Conservation (phyloP, 768 basidiomycete species). For the Mycena rebaudengoi region DNA sequence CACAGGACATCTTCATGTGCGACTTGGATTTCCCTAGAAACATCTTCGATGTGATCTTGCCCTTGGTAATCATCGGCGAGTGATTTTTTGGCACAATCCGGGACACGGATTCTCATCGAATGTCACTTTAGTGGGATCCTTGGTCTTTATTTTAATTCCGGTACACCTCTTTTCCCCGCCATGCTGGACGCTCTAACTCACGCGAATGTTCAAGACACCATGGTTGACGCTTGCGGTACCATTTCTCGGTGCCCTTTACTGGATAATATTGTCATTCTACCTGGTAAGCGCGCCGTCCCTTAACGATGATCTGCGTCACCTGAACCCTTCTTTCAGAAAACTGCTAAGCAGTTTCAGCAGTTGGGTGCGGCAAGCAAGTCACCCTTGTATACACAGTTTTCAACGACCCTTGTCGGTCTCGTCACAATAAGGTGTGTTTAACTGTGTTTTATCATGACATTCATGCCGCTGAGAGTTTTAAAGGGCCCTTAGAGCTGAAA, state of each 20-base stretch:
- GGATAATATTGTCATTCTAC: conserved; percentile 15
- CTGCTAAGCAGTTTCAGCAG: conserved; percentile 18
- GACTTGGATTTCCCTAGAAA: conserved; percentile 8
- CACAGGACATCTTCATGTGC: conserved; percentile 21
- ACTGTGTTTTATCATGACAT: not conserved
- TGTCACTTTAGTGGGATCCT: not conserved
- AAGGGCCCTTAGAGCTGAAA: conserved; percentile 5
- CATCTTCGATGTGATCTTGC: not conserved
- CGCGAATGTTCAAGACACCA: not conserved
- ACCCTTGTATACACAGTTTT: conserved; percentile 18
- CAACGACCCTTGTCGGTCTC: conserved; percentile 14
- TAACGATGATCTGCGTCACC: not conserved
- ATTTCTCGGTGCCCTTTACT: conserved; percentile 5
- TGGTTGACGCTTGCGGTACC: conserved; percentile 8
- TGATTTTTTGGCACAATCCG: no score
- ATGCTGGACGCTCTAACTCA: no score
- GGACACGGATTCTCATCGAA: no score
- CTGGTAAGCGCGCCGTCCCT: not conserved
- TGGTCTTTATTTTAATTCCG: conserved; percentile 11
- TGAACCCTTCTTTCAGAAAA: not conserved
- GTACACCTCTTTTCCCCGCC: not conserved
- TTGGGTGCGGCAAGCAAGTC: conserved; percentile 15
- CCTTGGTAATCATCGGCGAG: not conserved
- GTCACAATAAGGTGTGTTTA: conserved; percentile 8
- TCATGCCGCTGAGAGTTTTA: not conserved